Evolutionary conservation across 768 basidiomycete genomes (phyloP).

Genomic region (Kwoniella mangroviensis): DNA sequence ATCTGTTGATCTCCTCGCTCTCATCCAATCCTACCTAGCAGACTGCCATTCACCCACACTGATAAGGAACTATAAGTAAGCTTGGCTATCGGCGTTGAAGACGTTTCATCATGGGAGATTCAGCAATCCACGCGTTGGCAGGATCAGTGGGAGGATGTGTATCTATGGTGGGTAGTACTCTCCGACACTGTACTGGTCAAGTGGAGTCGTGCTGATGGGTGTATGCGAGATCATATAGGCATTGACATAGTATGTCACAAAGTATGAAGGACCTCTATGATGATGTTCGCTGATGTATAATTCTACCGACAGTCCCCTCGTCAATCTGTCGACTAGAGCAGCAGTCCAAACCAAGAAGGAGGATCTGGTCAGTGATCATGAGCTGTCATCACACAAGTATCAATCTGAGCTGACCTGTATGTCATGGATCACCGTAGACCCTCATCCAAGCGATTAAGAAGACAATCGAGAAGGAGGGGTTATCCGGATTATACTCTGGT

Average conservation of each 20-base stretch:
- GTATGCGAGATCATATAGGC: slow-evolving; percentile 36
- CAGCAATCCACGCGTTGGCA: slow-evolving; percentile 80
- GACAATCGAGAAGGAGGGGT: slow-evolving; percentile 81
- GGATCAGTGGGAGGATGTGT: slow-evolving; percentile 88
- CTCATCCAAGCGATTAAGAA: slow-evolving; percentile 71
- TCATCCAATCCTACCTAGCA: background rate
- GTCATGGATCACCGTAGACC: slow-evolving; percentile 60
- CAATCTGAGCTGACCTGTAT: background rate
- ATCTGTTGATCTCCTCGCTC: background rate
- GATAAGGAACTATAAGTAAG: too few species aligned
- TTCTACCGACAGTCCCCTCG: slow-evolving; percentile 70
- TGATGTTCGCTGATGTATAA: background rate
- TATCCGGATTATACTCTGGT: slow-evolving; percentile 83
- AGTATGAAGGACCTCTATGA: background rate
- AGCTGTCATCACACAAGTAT: background rate
- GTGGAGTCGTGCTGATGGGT: background rate
- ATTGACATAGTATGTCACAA: slow-evolving; percentile 52
- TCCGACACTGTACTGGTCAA: background rate
- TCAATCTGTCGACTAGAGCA: slow-evolving; percentile 88
- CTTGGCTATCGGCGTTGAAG: too few species aligned
- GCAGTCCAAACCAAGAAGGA: slow-evolving; percentile 85
- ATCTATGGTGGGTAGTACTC: slow-evolving; percentile 73
- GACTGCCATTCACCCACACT: too few species aligned
- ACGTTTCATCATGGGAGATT: slow-evolving; percentile 61
- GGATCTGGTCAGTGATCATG: slow-evolving; percentile 65